Base-by-base conservation (phyloP, 2,329 filamentous ascomycete species). In the Botryotinia narcissicola region DNA sequence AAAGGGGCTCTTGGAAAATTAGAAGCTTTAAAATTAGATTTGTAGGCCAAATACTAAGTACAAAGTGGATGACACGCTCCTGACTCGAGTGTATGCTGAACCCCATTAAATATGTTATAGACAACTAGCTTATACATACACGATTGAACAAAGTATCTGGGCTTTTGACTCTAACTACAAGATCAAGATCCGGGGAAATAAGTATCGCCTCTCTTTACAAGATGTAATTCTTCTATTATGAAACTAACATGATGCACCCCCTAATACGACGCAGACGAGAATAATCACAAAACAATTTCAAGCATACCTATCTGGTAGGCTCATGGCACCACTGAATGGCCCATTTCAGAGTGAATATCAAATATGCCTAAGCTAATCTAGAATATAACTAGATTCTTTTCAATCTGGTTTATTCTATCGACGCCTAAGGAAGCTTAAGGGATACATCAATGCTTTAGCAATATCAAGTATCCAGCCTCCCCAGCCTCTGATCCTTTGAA, bases 401-500 rank as follows among this genome's bases (percentile, higher is more conserved):
- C 16, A 4, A 8, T 8, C 3, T 29, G 14, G n/a, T 32, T 12
- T 59, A 29, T 37, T 72, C 16, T 25, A 42, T 37, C 68, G 32
- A n/a, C 63, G 37, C 0, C 51, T 32, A 3, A 68, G 48, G 20
- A 64, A 68, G 8, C 62, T 48, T 40, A 72, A 42, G 32, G 80
- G 75, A 74, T 79, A 77, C 18, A 72, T 66, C 42, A 78, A 75
- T 22, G 76, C 76, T n/a, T 64, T 66, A 7, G 74, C 69, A 16
- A 78, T 60, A 74, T 81, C 79, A 44, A 66, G 48, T 22, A 71
- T 70, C 74, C 77, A 86, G 3, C 87, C 88, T 48, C 81, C 74
- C 88, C 88, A 91, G 0, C 89, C 88, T 76, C 85, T 84, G 18
- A 84, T 78, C 46, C 77, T 78, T 75, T 86, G 84, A 51, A 87